Conservation (phyloP, 2,329 filamentous ascomycete genomes). For the Aspergillus sp. region DNA sequence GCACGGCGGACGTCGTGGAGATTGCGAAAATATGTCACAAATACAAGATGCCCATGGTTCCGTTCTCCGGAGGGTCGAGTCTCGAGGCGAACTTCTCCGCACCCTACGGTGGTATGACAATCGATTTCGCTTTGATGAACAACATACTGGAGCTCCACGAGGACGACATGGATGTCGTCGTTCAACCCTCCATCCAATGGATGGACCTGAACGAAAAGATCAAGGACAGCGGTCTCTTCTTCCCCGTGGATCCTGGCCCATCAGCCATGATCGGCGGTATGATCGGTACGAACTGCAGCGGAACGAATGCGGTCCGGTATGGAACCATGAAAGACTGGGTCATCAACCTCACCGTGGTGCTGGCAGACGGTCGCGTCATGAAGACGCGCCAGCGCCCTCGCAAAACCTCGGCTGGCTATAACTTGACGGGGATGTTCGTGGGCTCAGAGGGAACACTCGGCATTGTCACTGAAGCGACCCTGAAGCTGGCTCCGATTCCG, state of each 20-base stretch:
- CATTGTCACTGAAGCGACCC: conserved; percentile 66
- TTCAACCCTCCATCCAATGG: conserved; percentile 91
- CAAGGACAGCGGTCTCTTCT: conserved; percentile 75
- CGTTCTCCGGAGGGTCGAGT: conserved; percentile 81
- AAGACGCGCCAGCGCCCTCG: conserved; percentile 65
- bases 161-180: conserved; percentile 87
- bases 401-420: conserved; percentile 70
- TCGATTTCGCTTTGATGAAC: conserved; percentile 89
- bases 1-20: conserved; percentile 61
- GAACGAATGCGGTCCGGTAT: conserved; percentile 61
- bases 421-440: conserved; percentile 66
- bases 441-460: conserved; percentile 71
- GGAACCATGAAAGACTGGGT: conserved; percentile 78
- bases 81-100: conserved; percentile 89
- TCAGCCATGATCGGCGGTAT: conserved; percentile 58
- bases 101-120: conserved; percentile 79
- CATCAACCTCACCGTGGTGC: conserved; percentile 66
- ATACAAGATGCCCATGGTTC: conserved; percentile 78
- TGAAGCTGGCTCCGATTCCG: conserved; percentile 65
- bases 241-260: conserved; percentile 83
- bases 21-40: conserved; percentile 72
- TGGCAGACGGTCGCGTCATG: conserved; percentile 66
- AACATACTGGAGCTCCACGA: conserved; percentile 74
- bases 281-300: conserved; percentile 66
- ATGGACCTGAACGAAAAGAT: conserved; percentile 79